Evolutionary conservation across 495 filamentous ascomycete genomes (phyloP).

Genomic region (Aspergillus carlsbadensis): DNA sequence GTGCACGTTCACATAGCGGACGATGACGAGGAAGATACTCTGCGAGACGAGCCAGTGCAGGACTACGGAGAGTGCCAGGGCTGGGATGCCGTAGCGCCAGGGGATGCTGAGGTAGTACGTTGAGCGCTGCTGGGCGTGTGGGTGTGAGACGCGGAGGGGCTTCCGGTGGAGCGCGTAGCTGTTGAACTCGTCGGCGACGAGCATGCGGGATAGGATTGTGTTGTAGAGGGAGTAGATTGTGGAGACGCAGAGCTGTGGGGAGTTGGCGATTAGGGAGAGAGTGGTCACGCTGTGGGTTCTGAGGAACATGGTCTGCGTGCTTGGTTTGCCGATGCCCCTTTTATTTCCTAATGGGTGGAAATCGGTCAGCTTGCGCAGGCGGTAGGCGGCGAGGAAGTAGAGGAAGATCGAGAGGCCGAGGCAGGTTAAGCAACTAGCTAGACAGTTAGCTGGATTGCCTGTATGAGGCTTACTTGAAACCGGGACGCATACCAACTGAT

Average conservation of each 20-base stretch:
- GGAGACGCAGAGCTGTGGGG: slow-evolving; percentile 39
- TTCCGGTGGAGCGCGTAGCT: slow-evolving; percentile 27
- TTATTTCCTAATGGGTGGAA: no score
- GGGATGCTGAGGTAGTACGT: slow-evolving; percentile 43
- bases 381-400: no score
- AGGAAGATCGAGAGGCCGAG: no score
- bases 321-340: neutral
- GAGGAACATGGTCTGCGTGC: neutral
- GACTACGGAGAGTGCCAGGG: slow-evolving; percentile 20
- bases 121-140: slow-evolving; percentile 31
- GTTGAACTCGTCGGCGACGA: slow-evolving; percentile 28
- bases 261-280: slow-evolving; percentile 34
- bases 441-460: no score
- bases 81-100: slow-evolving; percentile 35
- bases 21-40: slow-evolving; percentile 25
- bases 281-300: slow-evolving; percentile 3
- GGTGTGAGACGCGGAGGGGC: slow-evolving; percentile 35
- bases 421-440: no score
- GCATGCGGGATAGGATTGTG: slow-evolving; percentile 33
- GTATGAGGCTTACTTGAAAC: no score
- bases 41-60: slow-evolving; percentile 45
- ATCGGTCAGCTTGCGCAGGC: no score
- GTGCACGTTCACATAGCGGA: no score
- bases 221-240: slow-evolving; percentile 38
- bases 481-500: no score